Evolutionary conservation across 345 rosid genomes (phyloP).

Genomic region (thale cress (Arabidopsis thaliana)): TAIR10.1 NC_003074.8:10307501-10308000

Average conservation of each 20-base stretch:
- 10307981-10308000: neutral
- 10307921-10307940: neutral
- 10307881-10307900: neutral
- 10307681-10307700: slow-evolving; percentile 87
- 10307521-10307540: neutral
- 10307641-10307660: slow-evolving; percentile 90
- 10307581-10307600: slow-evolving; percentile 22
- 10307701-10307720: slow-evolving; percentile 93
- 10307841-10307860: slow-evolving; percentile 9
- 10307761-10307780: neutral
- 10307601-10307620: slow-evolving; percentile 29
- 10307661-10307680: slow-evolving; percentile 99
- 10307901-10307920: neutral
- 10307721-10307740: slow-evolving; percentile 96
- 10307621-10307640: slow-evolving; percentile 62
- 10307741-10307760: slow-evolving; percentile 81
- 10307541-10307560: slow-evolving; percentile 2
- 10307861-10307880: neutral
- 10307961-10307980: neutral
- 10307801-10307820: neutral
- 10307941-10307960: neutral
- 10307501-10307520: slow-evolving; percentile 19
- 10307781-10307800: neutral
- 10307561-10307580: slow-evolving; percentile 11
- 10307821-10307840: slow-evolving; percentile 32